These are phyloP conservation scores for Falciphora oryzae DNA, from an alignment of 2,329 filamentous ascomycete species.

Conservation along the genomic window DNA sequence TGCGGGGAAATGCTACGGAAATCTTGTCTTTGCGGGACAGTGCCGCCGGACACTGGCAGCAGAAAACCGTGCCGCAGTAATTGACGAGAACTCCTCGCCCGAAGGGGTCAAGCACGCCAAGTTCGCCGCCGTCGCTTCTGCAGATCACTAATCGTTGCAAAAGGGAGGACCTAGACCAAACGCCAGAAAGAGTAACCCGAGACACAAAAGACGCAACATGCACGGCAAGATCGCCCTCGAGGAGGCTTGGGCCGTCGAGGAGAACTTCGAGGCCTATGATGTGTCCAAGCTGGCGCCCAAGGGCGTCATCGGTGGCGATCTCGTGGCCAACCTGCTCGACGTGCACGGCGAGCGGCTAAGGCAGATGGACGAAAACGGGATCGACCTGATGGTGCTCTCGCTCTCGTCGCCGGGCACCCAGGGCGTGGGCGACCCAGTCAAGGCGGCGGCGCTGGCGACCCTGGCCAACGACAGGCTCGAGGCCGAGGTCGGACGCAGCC, in stretches of 20 bases:
- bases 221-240: constrained; percentile 19
- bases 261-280: constrained; percentile 18
- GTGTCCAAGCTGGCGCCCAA: constrained; percentile 17
- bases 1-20: background rate
- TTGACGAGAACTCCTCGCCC: background rate
- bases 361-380: constrained; percentile 20
- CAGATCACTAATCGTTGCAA: background rate
- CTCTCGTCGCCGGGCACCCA: constrained; percentile 18
- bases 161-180: no score
- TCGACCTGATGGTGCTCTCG: constrained; percentile 19
- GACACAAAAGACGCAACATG: constrained; percentile 12
- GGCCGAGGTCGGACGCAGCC: constrained; percentile 15
- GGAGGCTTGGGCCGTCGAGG: constrained; percentile 19
- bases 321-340: constrained; percentile 19
- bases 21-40: background rate
- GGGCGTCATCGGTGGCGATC: constrained; percentile 18
- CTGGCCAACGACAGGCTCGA: constrained; percentile 18
- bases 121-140: background rate
- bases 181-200: background rate
- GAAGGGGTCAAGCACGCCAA: background rate
- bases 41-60: background rate
- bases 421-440: constrained; percentile 14
- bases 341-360: constrained; percentile 17
- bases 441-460: constrained; percentile 16
- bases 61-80: background rate